phyloP scores from a whole-genome alignment of 371 early-diverging fungal species.

The Syncephalastrum sp. region DNA sequence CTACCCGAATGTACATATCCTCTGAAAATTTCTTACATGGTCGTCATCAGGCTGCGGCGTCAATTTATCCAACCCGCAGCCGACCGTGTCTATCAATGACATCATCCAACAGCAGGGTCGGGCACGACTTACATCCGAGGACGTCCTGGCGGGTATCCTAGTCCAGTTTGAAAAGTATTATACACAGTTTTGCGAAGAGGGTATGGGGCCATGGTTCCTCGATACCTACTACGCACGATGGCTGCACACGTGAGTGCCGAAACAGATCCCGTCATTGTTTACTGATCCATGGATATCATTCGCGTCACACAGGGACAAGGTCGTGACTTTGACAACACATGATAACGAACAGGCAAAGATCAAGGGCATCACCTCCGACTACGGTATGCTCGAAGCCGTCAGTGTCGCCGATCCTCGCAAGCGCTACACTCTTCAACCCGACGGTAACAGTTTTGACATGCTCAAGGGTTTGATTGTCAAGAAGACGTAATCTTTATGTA shows the following conservation, averaged over 20 bases:
- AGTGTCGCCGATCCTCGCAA: conserved; percentile 51
- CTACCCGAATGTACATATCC: no score
- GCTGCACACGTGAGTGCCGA: conserved; percentile 73
- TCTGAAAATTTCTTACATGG: not conserved
- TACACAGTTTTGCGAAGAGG: conserved; percentile 58
- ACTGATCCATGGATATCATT: not conserved
- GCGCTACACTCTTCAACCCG: conserved; percentile 80
- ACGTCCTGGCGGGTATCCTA: conserved; percentile 71
- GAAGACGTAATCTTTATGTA: conserved; percentile 44
- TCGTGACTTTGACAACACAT: conserved; percentile 67
- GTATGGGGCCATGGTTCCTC: conserved; percentile 73
- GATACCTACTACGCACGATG: conserved; percentile 77
- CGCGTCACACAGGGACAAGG: conserved; percentile 44
- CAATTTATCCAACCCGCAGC: conserved; percentile 78
- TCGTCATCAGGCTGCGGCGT: conserved; percentile 69
- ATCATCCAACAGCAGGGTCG: conserved; percentile 61
- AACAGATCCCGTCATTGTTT: conserved; percentile 1
- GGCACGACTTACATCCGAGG: conserved; percentile 62
- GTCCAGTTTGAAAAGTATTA: conserved; percentile 76
- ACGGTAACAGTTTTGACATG: conserved; percentile 97
- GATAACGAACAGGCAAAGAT: conserved; percentile 65
- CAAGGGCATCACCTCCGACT: conserved; percentile 73
- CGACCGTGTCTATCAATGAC: conserved; percentile 85
- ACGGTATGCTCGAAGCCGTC: conserved; percentile 75
- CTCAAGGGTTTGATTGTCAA: conserved; percentile 80